Evolutionary conservation across 306 rosid species (phyloP), one percentile per base, ranked within the genome.

Genomic region (Citrullus amarus): DNA sequence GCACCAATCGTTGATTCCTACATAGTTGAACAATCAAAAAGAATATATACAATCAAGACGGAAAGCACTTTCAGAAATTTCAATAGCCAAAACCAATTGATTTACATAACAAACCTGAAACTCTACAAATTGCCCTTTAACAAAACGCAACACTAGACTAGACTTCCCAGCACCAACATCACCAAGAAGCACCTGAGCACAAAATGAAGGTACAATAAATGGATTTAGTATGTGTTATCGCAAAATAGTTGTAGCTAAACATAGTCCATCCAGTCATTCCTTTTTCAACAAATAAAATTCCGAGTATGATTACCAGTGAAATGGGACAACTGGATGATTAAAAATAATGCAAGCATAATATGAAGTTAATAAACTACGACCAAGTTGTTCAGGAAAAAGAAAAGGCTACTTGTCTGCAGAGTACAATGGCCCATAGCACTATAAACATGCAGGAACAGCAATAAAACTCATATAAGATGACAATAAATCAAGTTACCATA

Each of bases 141-240:
- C 91, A 78, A 88, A 88, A 43, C 91, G 91, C 83, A 88, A 84
- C 41, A 88, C 91, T 48, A 88, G 80, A 80, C 91, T 88, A 13
- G 91, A 88, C 83, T 88, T 88, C 55, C 91, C 91, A 51, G 91
- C 91, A 80, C 91, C 91, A 77, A 86, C 91, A 81, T 88, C 91
- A 53, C 91, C 91, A 78, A 88, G 86, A 88, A 88, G 91, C 74
- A 88, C 91, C 91, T 88, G 82, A 76, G 5, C 17, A 12, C 56
- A 61, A 62, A 74, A 6, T 8, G 11, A 73, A 56, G 5, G 36
- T 25, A 60, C 62, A 80, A 74, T 2, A 60, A 74, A 34, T 32
- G 61, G 17, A 34, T 55, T 16, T 32, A 73, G 15, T 5, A 74
- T 5, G 32, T 3, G 43, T 53, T 9, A 54, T 74, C 10, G 2